Evolutionary conservation across 1,284 basidiomycete genomes (phyloP), one percentile per base, ranked within the genome.

Genomic region (Exsudoporus floridanus): DNA sequence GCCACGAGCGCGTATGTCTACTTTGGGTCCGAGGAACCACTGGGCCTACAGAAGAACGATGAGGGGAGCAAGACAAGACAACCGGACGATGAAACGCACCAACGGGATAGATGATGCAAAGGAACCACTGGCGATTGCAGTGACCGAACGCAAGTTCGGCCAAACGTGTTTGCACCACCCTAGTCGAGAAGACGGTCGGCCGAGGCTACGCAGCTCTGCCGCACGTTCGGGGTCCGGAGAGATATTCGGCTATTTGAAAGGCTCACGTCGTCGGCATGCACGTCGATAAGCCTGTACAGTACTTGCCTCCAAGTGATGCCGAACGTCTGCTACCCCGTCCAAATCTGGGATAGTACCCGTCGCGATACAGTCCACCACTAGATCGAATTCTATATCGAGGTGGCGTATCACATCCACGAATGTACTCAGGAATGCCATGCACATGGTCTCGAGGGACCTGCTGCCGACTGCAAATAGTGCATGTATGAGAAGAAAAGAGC

Each of bases 401-500:
- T 49, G 46, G 7, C 47, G 51, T 9, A 63, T 53, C 48, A 65
- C 49, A 14, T 63, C 53, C 33, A 62, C 36, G 16, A 65, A 49
- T 1, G 46, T 45, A 21, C 35, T 47, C 12, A 50, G 37, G 38
- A 63, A 65, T 4, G 33, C 19, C 27, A 44, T 35, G 6, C 4
- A 5, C 18, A 62, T 55, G 5, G 44, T 33, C 33, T 52, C 46
- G 9, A 65, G 42, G 10, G 50, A 44, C 35, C 28, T 47, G 44
- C 54, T 50, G 4, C 44, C 19, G 13, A 68, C 12, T 12, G 53
- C 46, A 40, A 64, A 66, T 10, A 66, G 21, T 1, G 44, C 64
- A 14, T 62, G 63, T 8, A 62, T 53, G 4, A 66, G 39, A n/a
- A 65, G 62, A 31, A 55, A 67, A 12, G 65, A 51, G 4, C 50